Base-by-base conservation (phyloP, 2,329 filamentous ascomycete genomes). In the Colletotrichum somersetense region DNA sequence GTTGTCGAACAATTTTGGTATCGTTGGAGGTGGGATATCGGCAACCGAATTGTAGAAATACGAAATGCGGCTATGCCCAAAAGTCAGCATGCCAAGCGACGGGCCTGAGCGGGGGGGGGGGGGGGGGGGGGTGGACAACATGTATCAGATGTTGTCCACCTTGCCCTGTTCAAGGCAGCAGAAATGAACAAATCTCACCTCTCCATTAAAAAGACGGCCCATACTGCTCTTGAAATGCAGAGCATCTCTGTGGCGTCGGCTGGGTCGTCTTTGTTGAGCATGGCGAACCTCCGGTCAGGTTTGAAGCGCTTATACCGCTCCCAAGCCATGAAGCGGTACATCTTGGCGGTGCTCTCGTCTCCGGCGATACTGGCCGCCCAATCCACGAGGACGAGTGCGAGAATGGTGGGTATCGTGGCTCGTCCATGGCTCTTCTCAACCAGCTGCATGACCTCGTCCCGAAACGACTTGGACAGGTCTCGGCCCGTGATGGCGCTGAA, bases 261-360 rank as follows among this genome's bases (percentile, higher is more conserved):
- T 0, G 70, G 59, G 42, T 69, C 48, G 3, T 69, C 55, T 12
- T 61, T 48, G 2, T 56, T 46, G 16, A 72, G 66, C 2, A 55
- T 44, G 18, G 66, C 55, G n/a, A 72, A 72, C n/a, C 33, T 58
- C 26, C 26, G 35, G 33, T 70, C 59, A 2, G 70, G 66, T 26
- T 64, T 62, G 18, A 70, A 58, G 23, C 70, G 70, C 48, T 72
- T 72, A 20, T 72, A 72, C 16, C 66, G 66, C 33, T 72, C 70
- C 70, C 70, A 72, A 0, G 70, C 70, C 70, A 72, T 72, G 42
- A 65, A 72, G 7, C 70, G 70, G 23, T 72, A 72, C 66, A 70
- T 70, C 23, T 72, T 72, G 4, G 70, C 70, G 8, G 46, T 35
- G 12, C 59, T 40, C 66, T 72, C 70, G 56, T 72, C 66, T 20